phyloP scores from a whole-genome alignment of 495 filamentous ascomycete species.

The Aspergillus sclerotiicarbonarius region DNA sequence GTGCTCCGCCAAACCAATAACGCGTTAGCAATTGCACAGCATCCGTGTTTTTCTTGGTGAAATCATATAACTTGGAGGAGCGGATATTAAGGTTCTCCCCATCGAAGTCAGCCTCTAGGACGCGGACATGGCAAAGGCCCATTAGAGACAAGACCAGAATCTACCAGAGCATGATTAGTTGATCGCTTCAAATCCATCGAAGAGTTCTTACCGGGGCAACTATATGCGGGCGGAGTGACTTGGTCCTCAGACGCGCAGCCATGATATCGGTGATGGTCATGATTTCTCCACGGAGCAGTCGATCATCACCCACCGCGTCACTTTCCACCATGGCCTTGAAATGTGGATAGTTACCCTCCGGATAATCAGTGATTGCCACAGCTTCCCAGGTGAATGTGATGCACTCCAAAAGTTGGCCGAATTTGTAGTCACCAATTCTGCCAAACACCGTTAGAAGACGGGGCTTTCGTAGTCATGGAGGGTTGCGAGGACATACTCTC shows the following conservation, averaged over 20 bases:
- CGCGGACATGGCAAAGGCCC: not conserved
- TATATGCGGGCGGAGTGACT: slow-evolving; percentile 5
- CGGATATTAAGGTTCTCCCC: not conserved
- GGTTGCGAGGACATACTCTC: not conserved
- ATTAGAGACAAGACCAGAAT: slow-evolving; percentile 2
- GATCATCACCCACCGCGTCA: slow-evolving; percentile 2
- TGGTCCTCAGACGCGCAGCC: slow-evolving; percentile 7
- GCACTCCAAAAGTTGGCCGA: slow-evolving; percentile 2
- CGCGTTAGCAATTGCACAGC: slow-evolving; percentile 2
- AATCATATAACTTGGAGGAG: not conserved
- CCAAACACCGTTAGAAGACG: not conserved
- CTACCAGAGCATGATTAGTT: not conserved
- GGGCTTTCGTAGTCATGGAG: not conserved
- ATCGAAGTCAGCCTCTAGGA: slow-evolving; percentile 5
- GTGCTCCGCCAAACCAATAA: slow-evolving; percentile 5
- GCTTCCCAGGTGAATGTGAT: slow-evolving; percentile 3
- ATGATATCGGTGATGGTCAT: slow-evolving; percentile 11
- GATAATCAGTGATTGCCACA: not conserved
- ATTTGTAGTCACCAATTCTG: slow-evolving; percentile 5
- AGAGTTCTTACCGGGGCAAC: slow-evolving; percentile 9
- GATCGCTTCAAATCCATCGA: not conserved
- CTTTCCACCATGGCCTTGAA: slow-evolving; percentile 7
- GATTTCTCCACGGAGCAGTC: slow-evolving; percentile 12
- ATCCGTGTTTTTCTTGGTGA: slow-evolving; percentile 2
- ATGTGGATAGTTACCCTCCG: not conserved